A percentile compares a stretch with the other conserved stretches of the same genome.
Evolutionary conservation across 805 yeast species (phyloP).

Genomic region (Saturnispora saitoi): DNA sequence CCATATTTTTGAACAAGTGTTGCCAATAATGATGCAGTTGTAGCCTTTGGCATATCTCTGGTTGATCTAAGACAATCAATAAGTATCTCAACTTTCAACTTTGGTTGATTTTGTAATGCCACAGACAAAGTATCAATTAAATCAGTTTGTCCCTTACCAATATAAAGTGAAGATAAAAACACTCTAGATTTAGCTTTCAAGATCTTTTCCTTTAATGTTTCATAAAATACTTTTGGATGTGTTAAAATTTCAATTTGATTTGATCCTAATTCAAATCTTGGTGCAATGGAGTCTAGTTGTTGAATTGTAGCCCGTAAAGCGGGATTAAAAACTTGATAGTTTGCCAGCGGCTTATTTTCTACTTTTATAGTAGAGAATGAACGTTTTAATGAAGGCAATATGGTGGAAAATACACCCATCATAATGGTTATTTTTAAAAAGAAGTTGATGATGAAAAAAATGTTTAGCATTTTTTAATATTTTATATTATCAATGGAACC

Average conservation of each 20-base stretch:
- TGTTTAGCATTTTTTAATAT: not conserved
- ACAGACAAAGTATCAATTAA: slow-evolving; percentile 51
- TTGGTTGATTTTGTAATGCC: slow-evolving; percentile 52
- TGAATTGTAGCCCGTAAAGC: slow-evolving; percentile 24
- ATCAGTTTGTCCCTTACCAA: slow-evolving; percentile 78
- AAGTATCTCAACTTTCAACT: slow-evolving; percentile 61
- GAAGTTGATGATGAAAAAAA: not conserved
- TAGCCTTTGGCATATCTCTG: slow-evolving; percentile 74
- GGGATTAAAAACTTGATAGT: slow-evolving; percentile 23
- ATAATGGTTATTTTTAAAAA: not conserved
- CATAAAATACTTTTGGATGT: slow-evolving; percentile 68
- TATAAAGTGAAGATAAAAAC: slow-evolving; percentile 76
- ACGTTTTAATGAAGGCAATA: slow-evolving; percentile 1
- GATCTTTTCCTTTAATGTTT: slow-evolving; percentile 54
- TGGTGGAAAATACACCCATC: slow-evolving; percentile 4
- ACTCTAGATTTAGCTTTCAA: slow-evolving; percentile 52
- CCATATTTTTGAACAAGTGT: slow-evolving; percentile 58
- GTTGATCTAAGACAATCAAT: slow-evolving; percentile 90
- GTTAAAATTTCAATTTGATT: slow-evolving; percentile 54
- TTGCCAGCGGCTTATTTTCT: slow-evolving; percentile 21
- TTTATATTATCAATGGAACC: slow-evolving; percentile 2
- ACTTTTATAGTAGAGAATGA: slow-evolving; percentile 20
- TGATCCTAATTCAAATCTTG: slow-evolving; percentile 51
- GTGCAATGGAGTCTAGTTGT: slow-evolving; percentile 57
- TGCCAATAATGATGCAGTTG: slow-evolving; percentile 70